Conservation (phyloP, 306 rosid species). For the Malus sylvestris region DNA sequence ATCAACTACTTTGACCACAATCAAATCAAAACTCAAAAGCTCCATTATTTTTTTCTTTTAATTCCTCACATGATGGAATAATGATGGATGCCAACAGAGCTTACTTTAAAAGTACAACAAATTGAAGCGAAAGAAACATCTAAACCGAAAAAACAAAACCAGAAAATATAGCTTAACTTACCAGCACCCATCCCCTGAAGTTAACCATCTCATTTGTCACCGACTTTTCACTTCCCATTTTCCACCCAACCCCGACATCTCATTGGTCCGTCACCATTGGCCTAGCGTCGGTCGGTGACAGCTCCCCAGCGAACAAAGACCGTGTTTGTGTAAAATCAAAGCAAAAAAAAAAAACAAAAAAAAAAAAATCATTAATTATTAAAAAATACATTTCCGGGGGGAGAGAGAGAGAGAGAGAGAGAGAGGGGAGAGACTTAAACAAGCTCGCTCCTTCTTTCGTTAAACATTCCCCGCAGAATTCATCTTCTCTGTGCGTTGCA, state of each 20-base stretch:
- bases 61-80: not conserved
- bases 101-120: not conserved
- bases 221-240: not conserved
- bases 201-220: not conserved
- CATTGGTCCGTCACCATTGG: not conserved
- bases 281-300: slow-evolving; percentile 18
- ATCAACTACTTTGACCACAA: not conserved
- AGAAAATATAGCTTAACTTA: not conserved
- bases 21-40: not conserved
- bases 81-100: not conserved
- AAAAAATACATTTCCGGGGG: too few species aligned
- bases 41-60: not conserved
- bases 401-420: too few species aligned
- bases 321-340: slow-evolving; percentile 30
- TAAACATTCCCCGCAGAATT: slow-evolving; percentile 12
- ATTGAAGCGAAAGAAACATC: not conserved
- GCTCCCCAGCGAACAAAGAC: not conserved
- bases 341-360: slow-evolving; percentile 14
- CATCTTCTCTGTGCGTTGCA: slow-evolving; percentile 22
- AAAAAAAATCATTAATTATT: not conserved
- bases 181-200: not conserved
- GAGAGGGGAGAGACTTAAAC: not conserved
- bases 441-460: not conserved
- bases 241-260: not conserved
- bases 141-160: not conserved